Percentiles rank a stretch among this genome's conserved stretches.
These are phyloP conservation scores for Gamarada debralockiae DNA, from an alignment of 495 filamentous ascomycete species.

Conservation along the genomic window DNA sequence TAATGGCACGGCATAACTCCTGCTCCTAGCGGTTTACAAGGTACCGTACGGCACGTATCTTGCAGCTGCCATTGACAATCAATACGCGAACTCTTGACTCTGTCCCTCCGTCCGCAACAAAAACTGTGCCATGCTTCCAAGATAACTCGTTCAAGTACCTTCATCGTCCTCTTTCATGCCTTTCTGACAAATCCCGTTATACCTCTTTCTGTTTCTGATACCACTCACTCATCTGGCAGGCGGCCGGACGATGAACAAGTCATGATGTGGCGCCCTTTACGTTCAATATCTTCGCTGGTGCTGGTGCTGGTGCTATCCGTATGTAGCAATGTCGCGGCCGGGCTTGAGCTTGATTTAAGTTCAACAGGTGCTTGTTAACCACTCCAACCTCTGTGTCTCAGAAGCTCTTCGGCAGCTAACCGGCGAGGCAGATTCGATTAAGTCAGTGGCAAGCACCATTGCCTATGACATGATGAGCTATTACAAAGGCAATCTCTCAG, in stretches of 20 bases:
- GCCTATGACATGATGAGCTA: slow-evolving; percentile 58
- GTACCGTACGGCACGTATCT: too few species aligned
- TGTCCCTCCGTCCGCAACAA: too few species aligned
- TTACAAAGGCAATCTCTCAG: slow-evolving; percentile 52
- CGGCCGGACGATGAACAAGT: background rate
- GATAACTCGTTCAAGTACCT: too few species aligned
- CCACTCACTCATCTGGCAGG: too few species aligned
- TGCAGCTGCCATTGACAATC: too few species aligned
- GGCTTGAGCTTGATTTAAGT: background rate
- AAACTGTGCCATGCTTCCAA: too few species aligned
- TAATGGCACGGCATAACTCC: too few species aligned
- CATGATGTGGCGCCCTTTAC: background rate
- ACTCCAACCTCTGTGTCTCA: background rate
- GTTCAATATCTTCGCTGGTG: background rate
- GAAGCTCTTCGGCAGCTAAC: slow-evolving; percentile 45
- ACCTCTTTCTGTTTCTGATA: too few species aligned
- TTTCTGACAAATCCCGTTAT: too few species aligned
- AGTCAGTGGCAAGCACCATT: slow-evolving; percentile 52
- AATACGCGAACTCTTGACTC: too few species aligned
- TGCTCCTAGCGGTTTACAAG: too few species aligned
- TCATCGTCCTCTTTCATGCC: too few species aligned
- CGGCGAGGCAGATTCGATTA: slow-evolving; percentile 53
- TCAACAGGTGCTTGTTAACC: background rate
- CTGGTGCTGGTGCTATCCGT: background rate
- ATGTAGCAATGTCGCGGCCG: background rate